These are phyloP conservation scores for Aspergillus luchuensis DNA, from an alignment of 2,329 filamentous ascomycete species.

Conservation along the genomic window DNA sequence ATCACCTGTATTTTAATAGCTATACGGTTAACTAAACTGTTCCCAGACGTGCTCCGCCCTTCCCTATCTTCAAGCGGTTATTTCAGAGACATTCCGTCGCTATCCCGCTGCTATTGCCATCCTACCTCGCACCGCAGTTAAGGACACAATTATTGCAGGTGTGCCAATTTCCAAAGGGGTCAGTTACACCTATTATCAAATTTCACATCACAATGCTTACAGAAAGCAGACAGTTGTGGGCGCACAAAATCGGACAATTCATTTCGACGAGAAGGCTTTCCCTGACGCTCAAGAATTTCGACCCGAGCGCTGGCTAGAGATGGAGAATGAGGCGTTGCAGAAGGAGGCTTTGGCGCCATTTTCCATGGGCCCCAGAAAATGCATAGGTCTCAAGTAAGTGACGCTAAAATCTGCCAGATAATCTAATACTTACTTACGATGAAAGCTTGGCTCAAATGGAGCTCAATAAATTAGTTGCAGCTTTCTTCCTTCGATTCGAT, in stretches of 20 bases:
- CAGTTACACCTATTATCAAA: neutral
- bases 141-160: neutral
- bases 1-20: too few relatives aligned
- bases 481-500: neutral
- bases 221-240: neutral
- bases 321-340: neutral
- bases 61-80: neutral
- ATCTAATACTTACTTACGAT: neutral
- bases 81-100: conserved; percentile 3
- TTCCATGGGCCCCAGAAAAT: neutral
- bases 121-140: neutral
- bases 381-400: neutral
- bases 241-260: neutral
- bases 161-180: neutral
- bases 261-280: neutral
- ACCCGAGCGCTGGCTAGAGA: conserved; percentile 1
- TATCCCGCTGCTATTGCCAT: neutral
- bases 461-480: neutral
- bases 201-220: neutral
- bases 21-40: neutral
- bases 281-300: neutral
- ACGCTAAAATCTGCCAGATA: too few relatives aligned
- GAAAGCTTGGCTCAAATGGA: neutral
- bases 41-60: neutral
- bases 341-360: neutral